These are phyloP conservation scores for Pseudoturritis turrita DNA, from an alignment of 345 rosid genomes.

Conservation along the genomic window DNA sequence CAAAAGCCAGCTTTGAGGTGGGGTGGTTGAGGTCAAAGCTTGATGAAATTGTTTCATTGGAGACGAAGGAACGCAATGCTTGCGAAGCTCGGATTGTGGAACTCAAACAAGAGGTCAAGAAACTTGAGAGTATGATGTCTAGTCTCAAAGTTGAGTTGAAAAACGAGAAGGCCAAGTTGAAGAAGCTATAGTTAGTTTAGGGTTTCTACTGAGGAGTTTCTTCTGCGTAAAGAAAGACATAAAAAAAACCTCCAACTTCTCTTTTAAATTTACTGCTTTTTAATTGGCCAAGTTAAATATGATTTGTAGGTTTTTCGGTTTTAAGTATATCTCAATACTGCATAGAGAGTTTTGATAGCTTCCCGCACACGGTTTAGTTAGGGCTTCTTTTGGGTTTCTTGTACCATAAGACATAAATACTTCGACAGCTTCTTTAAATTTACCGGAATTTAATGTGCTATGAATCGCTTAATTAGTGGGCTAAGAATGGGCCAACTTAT, in stretches of 20 bases:
- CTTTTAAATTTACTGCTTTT: too few relatives aligned
- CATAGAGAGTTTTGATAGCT: background rate
- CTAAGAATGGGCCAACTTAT: background rate
- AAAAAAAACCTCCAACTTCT: too few relatives aligned
- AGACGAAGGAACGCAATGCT: background rate
- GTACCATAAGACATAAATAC: too few relatives aligned
- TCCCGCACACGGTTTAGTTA: background rate
- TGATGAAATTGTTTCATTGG: background rate
- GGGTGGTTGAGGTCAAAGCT: background rate
- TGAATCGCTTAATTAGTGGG: background rate
- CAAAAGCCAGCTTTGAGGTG: background rate
- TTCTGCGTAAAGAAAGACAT: too few relatives aligned
- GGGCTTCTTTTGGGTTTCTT: background rate
- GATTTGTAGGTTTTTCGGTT: background rate
- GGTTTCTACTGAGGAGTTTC: too few relatives aligned
- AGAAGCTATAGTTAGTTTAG: background rate
- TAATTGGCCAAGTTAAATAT: too few relatives aligned
- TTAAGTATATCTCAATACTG: background rate
- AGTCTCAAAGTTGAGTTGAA: too few relatives aligned
- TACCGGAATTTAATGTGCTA: background rate
- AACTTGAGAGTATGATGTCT: background rate
- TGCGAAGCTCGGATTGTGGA: background rate
- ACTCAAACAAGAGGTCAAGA: background rate
- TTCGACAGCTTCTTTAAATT: too few relatives aligned
- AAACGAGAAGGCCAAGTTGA: constrained; percentile 3